Percentiles rank a stretch among this genome's conserved stretches.
Conservation (phyloP, 2,329 filamentous ascomycete species). For the Aspergillus alliaceus region DNA sequence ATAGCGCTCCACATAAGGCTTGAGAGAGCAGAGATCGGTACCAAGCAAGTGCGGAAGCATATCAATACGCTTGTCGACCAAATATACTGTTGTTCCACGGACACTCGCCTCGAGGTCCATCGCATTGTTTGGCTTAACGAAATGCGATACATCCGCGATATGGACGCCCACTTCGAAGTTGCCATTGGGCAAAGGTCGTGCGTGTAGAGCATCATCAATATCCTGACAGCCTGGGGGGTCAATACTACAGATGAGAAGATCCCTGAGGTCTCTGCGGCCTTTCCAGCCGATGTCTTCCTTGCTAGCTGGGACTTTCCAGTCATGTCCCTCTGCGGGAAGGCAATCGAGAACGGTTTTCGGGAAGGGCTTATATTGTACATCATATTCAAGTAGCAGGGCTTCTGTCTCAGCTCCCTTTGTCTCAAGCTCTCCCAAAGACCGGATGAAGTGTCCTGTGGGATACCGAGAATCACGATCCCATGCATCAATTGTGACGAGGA, state of each 20-base stretch:
- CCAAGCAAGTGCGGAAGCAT: conserved; percentile 97
- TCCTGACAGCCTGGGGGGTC: conserved; percentile 95
- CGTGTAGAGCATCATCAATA: conserved; percentile 96
- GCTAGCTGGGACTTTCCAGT: conserved; percentile 86
- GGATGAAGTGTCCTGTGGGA: conserved; percentile 89
- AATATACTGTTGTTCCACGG: conserved; percentile 92
- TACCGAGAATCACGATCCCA: conserved; percentile 95
- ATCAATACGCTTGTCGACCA: conserved; percentile 98
- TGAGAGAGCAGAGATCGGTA: conserved; percentile 93
- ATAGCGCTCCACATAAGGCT: conserved; percentile 94
- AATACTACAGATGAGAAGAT: conserved; percentile 92
- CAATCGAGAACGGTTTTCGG: conserved; percentile 95
- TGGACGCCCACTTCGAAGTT: conserved; percentile 97
- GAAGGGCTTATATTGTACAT: conserved; percentile 96
- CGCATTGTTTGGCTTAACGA: conserved; percentile 93
- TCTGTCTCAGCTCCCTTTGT: conserved; percentile 98
- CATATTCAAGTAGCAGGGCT: conserved; percentile 88
- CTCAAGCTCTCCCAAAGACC: conserved; percentile 88
- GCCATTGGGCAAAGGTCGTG: conserved; percentile 79
- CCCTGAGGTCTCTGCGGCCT: conserved; percentile 78
- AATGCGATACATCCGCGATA: conserved; percentile 98
- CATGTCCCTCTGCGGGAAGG: conserved; percentile 83
- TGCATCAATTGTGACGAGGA: conserved; percentile 88
- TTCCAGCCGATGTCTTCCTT: conserved; percentile 83
- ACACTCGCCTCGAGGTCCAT: conserved; percentile 96